Evolutionary conservation across 2,329 filamentous ascomycete species (phyloP), one percentile per base, ranked within the genome.

Genomic region (Colletotrichum sp.): DNA sequence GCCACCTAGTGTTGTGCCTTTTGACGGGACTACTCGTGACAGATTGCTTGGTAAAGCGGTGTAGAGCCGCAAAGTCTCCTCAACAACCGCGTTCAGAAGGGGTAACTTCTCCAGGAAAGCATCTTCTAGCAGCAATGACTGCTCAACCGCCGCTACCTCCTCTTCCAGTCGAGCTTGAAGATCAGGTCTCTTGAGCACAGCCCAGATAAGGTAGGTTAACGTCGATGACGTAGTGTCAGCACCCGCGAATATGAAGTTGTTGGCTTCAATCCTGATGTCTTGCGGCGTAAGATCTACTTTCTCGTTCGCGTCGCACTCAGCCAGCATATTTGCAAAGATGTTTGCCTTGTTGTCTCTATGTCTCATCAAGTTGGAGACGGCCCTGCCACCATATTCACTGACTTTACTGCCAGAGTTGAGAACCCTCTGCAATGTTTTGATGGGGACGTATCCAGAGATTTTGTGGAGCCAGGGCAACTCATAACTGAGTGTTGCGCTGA

Each of bases 141-240:
- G 74, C 4, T 64, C 30, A 1, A 65, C 9, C 0, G 34, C 39
- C 13, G 69, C 74, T 2, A 89, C 76, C 76, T 86, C 85, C 2
- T 79, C 71, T 1, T 85, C 77, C 1, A 89, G 80, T 6, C 73
- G 76, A 3, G 79, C 75, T 60, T 81, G 80, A 16, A 87, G 70
- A 0, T 78, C 68, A 0, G 83, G 81, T 25, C 81, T 75, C 16
- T 78, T 75, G 70, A 82, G 84, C 12, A 87, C 79, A 3, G 80
- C 78, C 85, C 85, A 89, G 7, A 86, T 77, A 1, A 88, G 80
- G 70, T 89, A 91, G 0, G 88, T 90, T 28, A 90, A 76, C 0
- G 87, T 87, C 12, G 84, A 83, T 3, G 88, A 85, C 0, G 89
- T 90, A 0, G 89, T 91, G 72, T 90, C 89, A 56, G 84, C 88